These are phyloP conservation scores for Yamadazyma insecticola DNA, from an alignment of 805 yeast genomes.

Conservation along the genomic window DNA sequence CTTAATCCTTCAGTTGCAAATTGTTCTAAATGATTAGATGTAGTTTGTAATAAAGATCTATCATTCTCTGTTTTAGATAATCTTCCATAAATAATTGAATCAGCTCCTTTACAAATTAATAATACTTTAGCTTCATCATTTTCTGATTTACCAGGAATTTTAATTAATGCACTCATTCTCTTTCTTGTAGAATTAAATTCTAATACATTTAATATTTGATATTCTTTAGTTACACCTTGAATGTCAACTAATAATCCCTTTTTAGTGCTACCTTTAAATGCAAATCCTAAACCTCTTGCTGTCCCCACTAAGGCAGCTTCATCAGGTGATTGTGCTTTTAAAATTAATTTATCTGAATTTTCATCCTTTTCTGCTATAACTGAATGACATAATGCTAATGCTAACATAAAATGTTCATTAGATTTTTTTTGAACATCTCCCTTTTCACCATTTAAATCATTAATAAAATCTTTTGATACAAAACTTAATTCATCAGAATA, in stretches of 20 bases:
- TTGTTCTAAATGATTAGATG: slow-evolving; percentile 72
- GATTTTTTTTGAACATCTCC: slow-evolving; percentile 53
- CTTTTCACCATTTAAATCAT: slow-evolving; percentile 51
- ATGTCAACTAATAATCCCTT: slow-evolving; percentile 62
- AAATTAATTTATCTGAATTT: slow-evolving; percentile 48
- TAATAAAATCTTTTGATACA: slow-evolving; percentile 59
- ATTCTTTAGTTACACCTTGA: slow-evolving; percentile 68
- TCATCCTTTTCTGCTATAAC: slow-evolving; percentile 68
- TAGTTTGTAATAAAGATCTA: slow-evolving; percentile 50
- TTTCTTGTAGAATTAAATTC: slow-evolving; percentile 84
- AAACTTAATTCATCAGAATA: slow-evolving; percentile 65
- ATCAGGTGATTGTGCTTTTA: slow-evolving; percentile 82
- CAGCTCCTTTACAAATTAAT: slow-evolving; percentile 81
- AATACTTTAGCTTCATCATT: slow-evolving; percentile 45
- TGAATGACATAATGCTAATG: slow-evolving; percentile 74
- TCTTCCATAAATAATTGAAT: slow-evolving; percentile 70
- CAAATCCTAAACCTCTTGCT: slow-evolving; percentile 73
- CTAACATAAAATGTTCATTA: slow-evolving; percentile 71
- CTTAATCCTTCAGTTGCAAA: slow-evolving; percentile 81
- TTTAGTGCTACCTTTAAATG: slow-evolving; percentile 62
- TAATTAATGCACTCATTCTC: slow-evolving; percentile 81
- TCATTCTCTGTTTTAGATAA: slow-evolving; percentile 40
- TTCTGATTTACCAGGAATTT: slow-evolving; percentile 55
- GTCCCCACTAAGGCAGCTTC: slow-evolving; percentile 83
- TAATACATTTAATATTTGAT: slow-evolving; percentile 62